These are phyloP conservation scores for Clavulina sp. DNA, from an alignment of 768 basidiomycete genomes.

Conservation along the genomic window DNA sequence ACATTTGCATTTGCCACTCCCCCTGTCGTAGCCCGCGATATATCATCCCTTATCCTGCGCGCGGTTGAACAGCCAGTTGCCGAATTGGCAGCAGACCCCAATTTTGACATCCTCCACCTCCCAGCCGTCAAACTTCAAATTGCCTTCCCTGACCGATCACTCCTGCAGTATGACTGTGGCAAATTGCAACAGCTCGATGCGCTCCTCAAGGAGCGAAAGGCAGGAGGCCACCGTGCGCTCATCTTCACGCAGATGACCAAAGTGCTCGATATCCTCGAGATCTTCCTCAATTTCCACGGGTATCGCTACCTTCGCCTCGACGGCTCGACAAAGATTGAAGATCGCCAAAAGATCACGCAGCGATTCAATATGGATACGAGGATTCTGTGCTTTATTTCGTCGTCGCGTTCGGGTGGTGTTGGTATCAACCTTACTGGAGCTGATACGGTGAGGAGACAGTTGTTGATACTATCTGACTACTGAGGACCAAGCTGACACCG, in stretches of 20 bases:
- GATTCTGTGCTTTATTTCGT: constrained; percentile 26
- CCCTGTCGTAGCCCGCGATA: constrained; percentile 52
- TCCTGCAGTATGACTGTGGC: constrained; percentile 91
- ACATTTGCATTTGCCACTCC: constrained; percentile 72
- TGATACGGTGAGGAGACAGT: neutral
- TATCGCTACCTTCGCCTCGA: constrained; percentile 89
- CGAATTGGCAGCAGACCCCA: constrained; percentile 16
- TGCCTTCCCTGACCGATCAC: constrained; percentile 77
- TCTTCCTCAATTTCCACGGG: constrained; percentile 82
- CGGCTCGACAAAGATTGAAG: constrained; percentile 89
- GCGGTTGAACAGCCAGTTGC: neutral
- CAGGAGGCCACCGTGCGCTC: constrained; percentile 73
- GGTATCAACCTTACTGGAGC: constrained; percentile 49
- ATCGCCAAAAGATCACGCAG: constrained; percentile 36
- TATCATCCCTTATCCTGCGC: constrained; percentile 24
- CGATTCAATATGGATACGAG: constrained; percentile 26
- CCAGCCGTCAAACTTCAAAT: constrained; percentile 74
- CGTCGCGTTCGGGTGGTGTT: constrained; percentile 35
- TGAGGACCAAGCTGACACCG: neutral
- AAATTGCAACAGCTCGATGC: constrained; percentile 76
- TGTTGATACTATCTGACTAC: neutral
- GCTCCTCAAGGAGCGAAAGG: constrained; percentile 67
- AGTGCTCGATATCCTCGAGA: constrained; percentile 85
- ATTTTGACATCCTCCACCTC: constrained; percentile 58
- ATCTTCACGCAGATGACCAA: constrained; percentile 98